Conservation (phyloP, 345 rosid species). For the Trapa incisa region DNA sequence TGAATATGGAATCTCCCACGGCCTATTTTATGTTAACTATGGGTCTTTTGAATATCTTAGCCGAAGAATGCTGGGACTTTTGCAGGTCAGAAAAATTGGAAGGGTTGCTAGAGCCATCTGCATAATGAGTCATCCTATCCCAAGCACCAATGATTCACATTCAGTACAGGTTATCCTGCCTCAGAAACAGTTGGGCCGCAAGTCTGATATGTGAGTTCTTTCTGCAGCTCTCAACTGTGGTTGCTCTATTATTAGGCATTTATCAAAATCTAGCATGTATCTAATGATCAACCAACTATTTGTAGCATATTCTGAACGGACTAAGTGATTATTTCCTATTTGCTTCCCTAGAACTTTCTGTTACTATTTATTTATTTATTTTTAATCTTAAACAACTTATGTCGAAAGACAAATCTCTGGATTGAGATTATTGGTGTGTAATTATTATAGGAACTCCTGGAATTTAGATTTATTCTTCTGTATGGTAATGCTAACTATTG, state of each 20-base stretch:
- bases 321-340: not conserved
- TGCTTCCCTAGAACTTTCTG: not conserved
- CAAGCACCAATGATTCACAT: conserved; percentile 76
- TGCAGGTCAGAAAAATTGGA: conserved; percentile 76
- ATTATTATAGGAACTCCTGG: not conserved
- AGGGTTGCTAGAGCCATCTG: conserved; percentile 87
- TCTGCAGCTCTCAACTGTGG: not conserved
- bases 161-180: conserved; percentile 92
- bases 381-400: not conserved
- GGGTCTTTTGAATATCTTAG: not conserved
- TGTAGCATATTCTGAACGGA: not conserved
- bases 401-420: not conserved
- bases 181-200: conserved; percentile 90
- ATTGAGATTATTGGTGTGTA: not conserved
- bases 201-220: conserved; percentile 59
- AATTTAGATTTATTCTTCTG: not conserved
- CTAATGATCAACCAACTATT: not conserved
- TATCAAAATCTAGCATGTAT: not conserved
- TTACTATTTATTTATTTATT: not conserved
- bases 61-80: not conserved
- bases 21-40: not conserved
- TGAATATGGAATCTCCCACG: not conserved
- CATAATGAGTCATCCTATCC: conserved; percentile 93
- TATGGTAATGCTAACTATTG: not conserved
- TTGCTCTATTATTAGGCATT: not conserved